A percentile compares a stretch with the other conserved stretches of the same genome.
phyloP scores from a whole-genome alignment of 176 grass and related monocot species.

The Oryza nivara region DNA sequence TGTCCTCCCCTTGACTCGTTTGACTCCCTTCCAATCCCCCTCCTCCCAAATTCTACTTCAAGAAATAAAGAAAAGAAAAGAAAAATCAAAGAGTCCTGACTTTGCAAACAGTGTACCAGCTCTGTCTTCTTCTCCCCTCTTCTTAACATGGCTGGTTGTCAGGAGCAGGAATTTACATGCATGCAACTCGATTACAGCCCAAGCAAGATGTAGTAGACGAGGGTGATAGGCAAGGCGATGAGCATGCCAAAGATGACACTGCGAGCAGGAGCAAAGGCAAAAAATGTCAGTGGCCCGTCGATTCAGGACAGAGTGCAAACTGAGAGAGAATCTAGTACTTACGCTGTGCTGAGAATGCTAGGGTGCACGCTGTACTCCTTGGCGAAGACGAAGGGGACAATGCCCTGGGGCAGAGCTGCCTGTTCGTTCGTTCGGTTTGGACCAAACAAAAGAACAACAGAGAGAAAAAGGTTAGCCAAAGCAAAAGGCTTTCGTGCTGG shows the following conservation, averaged over 20 bases:
- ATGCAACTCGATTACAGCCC: slow-evolving; percentile 48
- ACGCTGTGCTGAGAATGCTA: slow-evolving; percentile 96
- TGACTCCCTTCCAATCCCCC: slow-evolving; percentile 4
- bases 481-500: slow-evolving; percentile 36
- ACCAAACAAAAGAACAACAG: slow-evolving; percentile 2
- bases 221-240: slow-evolving; percentile 85
- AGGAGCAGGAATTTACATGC: slow-evolving; percentile 33
- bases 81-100: slow-evolving; percentile 19
- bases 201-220: slow-evolving; percentile 94
- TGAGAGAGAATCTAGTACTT: slow-evolving; percentile 47
- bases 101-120: slow-evolving; percentile 21
- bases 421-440: slow-evolving; percentile 37
- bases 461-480: slow-evolving; percentile 16
- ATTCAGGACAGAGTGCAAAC: neutral
- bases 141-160: neutral
- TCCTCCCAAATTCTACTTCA: slow-evolving; percentile 30
- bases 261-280: slow-evolving; percentile 37
- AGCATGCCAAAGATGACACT: slow-evolving; percentile 97
- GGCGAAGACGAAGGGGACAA: slow-evolving; percentile 98
- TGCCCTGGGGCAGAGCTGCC: slow-evolving; percentile 93
- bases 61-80: neutral
- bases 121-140: neutral
- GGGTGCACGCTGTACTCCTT: slow-evolving; percentile 99
- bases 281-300: neutral
- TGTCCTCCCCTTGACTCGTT: slow-evolving; percentile 10